Evolutionary conservation across 2,329 filamentous ascomycete genomes (phyloP).

Genomic region (Penicillium sp.): DNA sequence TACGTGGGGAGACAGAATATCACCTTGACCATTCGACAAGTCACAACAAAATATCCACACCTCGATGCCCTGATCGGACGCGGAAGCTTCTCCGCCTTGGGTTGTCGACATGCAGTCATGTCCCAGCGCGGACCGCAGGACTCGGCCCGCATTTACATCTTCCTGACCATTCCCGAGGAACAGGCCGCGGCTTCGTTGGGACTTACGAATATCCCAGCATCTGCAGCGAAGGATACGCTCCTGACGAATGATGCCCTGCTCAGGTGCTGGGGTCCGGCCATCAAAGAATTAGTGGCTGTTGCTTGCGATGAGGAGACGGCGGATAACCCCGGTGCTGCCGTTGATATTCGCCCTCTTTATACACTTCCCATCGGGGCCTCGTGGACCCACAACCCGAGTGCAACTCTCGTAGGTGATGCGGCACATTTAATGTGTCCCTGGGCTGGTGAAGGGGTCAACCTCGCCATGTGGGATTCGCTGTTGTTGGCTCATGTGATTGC

Average conservation of each 20-base stretch:
- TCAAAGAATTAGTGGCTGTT: conserved; percentile 26
- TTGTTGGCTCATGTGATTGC: conserved; percentile 24
- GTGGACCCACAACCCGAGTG: conserved; percentile 24
- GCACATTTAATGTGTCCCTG: conserved; percentile 37
- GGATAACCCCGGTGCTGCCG: conserved; percentile 3
- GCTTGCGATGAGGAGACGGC: conserved; percentile 24
- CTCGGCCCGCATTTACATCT: conserved; percentile 30
- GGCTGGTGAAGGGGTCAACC: conserved; percentile 35
- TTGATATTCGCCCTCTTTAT: conserved; percentile 22
- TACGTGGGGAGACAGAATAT: conserved; percentile 22
- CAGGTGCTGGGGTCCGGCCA: conserved; percentile 19
- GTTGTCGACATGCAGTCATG: conserved; percentile 30
- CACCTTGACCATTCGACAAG: conserved; percentile 23
- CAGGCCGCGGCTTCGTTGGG: conserved; percentile 17
- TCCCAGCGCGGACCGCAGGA: conserved; percentile 29
- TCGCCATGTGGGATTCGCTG: conserved; percentile 33
- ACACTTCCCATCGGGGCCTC: conserved; percentile 24
- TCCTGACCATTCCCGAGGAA: conserved; percentile 27
- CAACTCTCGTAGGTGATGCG: conserved; percentile 34
- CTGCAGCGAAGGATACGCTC: conserved; percentile 19
- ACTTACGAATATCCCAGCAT: conserved; percentile 10
- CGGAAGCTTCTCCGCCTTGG: conserved; percentile 32
- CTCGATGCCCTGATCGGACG: conserved; percentile 27
- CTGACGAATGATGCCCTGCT: conserved; percentile 21
- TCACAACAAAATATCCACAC: conserved; percentile 26